Evolutionary conservation across 164 flowering plant species (phyloP).

Genomic region (Piper betle): DNA sequence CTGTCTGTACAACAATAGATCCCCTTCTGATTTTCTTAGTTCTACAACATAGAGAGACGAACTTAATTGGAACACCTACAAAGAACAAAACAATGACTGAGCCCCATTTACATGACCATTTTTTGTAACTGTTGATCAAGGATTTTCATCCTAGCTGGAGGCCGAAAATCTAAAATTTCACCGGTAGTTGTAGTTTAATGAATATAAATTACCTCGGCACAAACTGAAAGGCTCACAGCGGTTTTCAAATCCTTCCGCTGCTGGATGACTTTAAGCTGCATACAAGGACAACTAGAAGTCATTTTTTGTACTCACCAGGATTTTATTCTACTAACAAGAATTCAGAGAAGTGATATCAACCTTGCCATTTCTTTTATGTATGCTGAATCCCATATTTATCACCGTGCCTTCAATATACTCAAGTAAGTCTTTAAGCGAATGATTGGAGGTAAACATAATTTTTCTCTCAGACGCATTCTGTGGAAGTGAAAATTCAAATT

Average conservation of each 20-base stretch:
- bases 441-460: slow-evolving; percentile 76
- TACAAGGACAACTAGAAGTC: no score
- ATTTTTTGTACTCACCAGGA: no score
- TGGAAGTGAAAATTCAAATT: slow-evolving; percentile 2
- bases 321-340: no score
- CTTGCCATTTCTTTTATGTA: slow-evolving; percentile 64
- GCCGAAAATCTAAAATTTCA: neutral
- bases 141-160: neutral
- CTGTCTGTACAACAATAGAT: slow-evolving; percentile 71
- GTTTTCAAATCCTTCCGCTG: slow-evolving; percentile 31
- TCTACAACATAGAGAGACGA: slow-evolving; percentile 81
- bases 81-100: neutral
- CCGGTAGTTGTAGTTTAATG: neutral
- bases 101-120: no score
- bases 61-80: slow-evolving; percentile 77
- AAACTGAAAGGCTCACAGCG: slow-evolving; percentile 45
- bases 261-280: slow-evolving; percentile 60
- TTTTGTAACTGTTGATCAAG: neutral
- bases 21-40: slow-evolving; percentile 73
- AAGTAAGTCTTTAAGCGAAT: slow-evolving; percentile 50
- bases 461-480: slow-evolving; percentile 89
- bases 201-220: slow-evolving; percentile 49
- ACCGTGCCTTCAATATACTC: slow-evolving; percentile 59
- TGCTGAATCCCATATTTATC: slow-evolving; percentile 64
- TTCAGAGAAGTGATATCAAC: slow-evolving; percentile 15